Conservation (phyloP, 257 asterid genomes). For the Solanum medicagineum region DNA sequence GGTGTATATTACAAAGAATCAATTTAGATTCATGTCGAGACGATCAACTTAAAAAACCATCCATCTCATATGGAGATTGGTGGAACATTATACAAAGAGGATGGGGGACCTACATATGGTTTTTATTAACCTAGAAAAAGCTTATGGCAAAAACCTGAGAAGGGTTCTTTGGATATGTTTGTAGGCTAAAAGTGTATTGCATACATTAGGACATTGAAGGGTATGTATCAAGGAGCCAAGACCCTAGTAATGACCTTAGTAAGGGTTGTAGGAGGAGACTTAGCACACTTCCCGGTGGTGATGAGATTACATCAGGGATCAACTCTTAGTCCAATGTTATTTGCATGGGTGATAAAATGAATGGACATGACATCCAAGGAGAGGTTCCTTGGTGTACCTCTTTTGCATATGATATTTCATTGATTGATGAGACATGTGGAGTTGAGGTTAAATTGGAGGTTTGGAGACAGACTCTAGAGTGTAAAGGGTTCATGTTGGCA, state of each 20-base stretch:
- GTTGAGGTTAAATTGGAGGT: neutral
- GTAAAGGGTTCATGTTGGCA: neutral
- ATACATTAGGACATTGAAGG: neutral
- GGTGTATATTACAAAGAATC: neutral
- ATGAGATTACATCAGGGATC: neutral
- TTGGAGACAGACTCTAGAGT: neutral
- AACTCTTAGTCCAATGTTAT: neutral
- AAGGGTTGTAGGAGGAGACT: neutral
- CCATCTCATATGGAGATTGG: neutral
- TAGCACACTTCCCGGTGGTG: neutral
- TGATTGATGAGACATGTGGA: neutral
- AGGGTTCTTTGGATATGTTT: neutral
- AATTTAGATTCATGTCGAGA: neutral
- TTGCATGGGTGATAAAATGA: neutral
- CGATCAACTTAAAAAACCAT: neutral
- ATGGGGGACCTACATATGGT: neutral
- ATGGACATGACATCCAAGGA: neutral
- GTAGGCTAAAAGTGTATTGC: neutral
- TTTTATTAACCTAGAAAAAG: neutral
- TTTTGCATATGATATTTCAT: neutral
- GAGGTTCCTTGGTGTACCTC: neutral
- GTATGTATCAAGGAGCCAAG: neutral
- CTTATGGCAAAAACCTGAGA: neutral
- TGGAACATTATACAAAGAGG: neutral
- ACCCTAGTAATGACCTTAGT: neutral